phyloP scores from a whole-genome alignment of 768 basidiomycete genomes.

The Pisolithus albus region DNA sequence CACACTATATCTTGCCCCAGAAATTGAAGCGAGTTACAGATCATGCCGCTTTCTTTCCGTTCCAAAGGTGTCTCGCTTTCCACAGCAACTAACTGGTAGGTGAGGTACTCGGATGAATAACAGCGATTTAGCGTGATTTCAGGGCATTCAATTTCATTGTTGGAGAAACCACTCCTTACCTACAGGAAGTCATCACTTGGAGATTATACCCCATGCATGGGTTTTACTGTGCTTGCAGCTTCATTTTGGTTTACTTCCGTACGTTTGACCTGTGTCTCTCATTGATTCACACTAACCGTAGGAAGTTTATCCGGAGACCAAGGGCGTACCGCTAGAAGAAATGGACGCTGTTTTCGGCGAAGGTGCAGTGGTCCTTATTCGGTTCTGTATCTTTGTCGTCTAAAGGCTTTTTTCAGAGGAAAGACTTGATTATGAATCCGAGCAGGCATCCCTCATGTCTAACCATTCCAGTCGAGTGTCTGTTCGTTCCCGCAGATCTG shows the following conservation, averaged over 20 bases:
- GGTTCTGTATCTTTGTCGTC: constrained; percentile 9
- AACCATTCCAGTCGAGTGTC: constrained; percentile 33
- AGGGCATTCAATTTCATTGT: constrained; percentile 86
- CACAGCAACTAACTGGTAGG: constrained; percentile 74
- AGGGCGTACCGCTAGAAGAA: constrained; percentile 81
- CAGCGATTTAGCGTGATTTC: constrained; percentile 8
- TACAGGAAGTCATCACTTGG: constrained; percentile 88
- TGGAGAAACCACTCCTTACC: constrained; percentile 77
- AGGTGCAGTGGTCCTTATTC: constrained; percentile 35
- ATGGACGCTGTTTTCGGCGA: constrained; percentile 90
- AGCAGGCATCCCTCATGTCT: constrained; percentile 50
- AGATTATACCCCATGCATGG: constrained; percentile 93
- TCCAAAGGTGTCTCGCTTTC: constrained; percentile 96
- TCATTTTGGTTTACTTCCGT: constrained; percentile 81
- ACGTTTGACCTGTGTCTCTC: constrained; percentile 23
- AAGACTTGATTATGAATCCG: constrained; percentile 59
- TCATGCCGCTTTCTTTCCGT: constrained; percentile 83
- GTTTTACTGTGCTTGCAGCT: constrained; percentile 84
- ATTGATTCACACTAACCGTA: constrained; percentile 5
- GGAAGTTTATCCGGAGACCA: constrained; percentile 81
- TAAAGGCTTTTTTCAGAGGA: constrained; percentile 37
- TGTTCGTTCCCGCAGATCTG: constrained; percentile 22
- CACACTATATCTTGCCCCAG: neutral
- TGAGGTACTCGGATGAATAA: neutral
- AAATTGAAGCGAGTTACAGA: constrained; percentile 36